These are phyloP conservation scores for Aspergillus sp. DNA, from an alignment of 2,329 filamentous ascomycete species.

Conservation along the genomic window DNA sequence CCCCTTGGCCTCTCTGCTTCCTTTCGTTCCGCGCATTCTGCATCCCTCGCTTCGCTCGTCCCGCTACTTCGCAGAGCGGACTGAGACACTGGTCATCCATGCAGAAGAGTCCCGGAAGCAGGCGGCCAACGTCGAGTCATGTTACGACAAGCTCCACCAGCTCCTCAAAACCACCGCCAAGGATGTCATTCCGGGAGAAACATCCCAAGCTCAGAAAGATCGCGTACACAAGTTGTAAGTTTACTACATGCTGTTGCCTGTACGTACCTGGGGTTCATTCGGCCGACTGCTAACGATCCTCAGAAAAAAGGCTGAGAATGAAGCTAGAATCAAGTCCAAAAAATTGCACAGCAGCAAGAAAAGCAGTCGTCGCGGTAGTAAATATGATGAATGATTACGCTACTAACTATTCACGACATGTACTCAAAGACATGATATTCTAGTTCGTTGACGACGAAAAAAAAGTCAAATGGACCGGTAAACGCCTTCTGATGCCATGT, in stretches of 20 bases:
- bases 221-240: constrained; percentile 55
- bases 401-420: constrained; percentile 20
- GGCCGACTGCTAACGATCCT: constrained; percentile 11
- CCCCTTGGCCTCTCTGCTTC: constrained; percentile 51
- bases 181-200: constrained; percentile 58
- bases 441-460: neutral
- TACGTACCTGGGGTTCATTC: too few relatives aligned
- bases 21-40: constrained; percentile 54
- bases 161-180: constrained; percentile 53
- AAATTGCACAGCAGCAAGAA: constrained; percentile 64
- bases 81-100: constrained; percentile 59
- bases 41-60: constrained; percentile 52
- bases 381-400: constrained; percentile 35
- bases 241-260: neutral
- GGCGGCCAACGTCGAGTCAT: constrained; percentile 57
- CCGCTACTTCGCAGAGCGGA: constrained; percentile 55
- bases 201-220: constrained; percentile 54
- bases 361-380: constrained; percentile 48
- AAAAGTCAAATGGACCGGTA: neutral
- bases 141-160: constrained; percentile 58
- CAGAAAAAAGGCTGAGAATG: constrained; percentile 59
- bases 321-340: constrained; percentile 57
- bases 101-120: constrained; percentile 64
- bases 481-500: constrained; percentile 9
- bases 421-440: constrained; percentile 5